Conservation (phyloP, 2,329 filamentous ascomycete species). For the Sporothrix phasma region DNA sequence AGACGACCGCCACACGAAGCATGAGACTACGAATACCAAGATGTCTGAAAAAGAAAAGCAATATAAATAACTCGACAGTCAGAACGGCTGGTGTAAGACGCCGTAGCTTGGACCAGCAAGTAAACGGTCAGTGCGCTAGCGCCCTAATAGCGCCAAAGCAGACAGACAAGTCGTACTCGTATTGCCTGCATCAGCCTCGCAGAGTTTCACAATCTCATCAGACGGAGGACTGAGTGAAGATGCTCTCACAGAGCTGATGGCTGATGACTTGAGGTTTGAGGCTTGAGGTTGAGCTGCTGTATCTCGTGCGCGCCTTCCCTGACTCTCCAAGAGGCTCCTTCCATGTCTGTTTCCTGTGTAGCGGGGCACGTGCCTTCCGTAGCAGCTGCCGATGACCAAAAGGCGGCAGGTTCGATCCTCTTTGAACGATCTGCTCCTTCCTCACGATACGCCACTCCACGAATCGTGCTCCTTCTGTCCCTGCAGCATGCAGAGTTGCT, state of each 20-base stretch:
- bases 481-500: background rate
- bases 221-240: no score
- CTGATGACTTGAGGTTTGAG: no score
- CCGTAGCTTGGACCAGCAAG: background rate
- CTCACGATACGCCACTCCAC: background rate
- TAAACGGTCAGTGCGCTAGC: background rate
- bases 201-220: no score
- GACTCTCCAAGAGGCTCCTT: background rate
- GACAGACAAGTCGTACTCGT: no score
- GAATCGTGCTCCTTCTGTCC: background rate
- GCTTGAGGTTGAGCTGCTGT: background rate
- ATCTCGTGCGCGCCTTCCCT: background rate
- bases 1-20: background rate
- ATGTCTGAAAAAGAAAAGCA: background rate
- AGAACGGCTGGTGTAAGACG: background rate
- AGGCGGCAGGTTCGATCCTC: background rate
- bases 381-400: background rate
- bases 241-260: no score
- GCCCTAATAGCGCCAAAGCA: no score
- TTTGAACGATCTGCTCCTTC: background rate
- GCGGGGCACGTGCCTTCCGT: background rate
- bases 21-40: background rate
- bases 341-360: background rate
- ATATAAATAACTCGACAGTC: background rate
- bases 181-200: no score